Evolutionary conservation across 257 asterid species (phyloP).

Genomic region (Solanum clarkiae): DNA sequence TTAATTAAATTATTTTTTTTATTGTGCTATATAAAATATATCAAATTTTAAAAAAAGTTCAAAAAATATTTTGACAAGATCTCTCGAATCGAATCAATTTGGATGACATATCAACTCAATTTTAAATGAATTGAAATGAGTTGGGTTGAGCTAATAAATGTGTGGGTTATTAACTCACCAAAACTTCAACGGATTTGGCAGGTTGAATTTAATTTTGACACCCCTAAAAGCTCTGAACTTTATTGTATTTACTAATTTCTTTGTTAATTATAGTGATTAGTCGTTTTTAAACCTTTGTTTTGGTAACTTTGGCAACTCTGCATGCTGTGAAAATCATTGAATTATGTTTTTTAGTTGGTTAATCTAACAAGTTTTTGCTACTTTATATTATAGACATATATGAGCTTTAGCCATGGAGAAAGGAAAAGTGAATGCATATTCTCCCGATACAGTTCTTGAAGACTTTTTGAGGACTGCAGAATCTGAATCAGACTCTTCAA

Average conservation of each 20-base stretch:
- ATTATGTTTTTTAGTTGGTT: background rate
- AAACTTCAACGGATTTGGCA: too few relatives aligned
- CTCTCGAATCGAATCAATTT: too few relatives aligned
- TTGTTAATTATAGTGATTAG: background rate
- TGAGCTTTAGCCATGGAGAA: conserved; percentile 41
- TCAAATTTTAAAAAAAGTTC: too few relatives aligned
- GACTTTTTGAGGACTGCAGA: conserved; percentile 61
- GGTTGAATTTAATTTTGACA: too few relatives aligned
- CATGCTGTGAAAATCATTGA: background rate
- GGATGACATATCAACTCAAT: too few relatives aligned
- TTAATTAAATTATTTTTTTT: too few relatives aligned
- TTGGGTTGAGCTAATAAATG: too few relatives aligned
- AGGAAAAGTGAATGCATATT: conserved; percentile 31
- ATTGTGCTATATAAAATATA: too few relatives aligned
- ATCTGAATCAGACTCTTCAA: conserved; percentile 66
- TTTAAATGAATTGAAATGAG: too few relatives aligned
- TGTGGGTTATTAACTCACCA: too few relatives aligned
- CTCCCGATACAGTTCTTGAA: conserved; percentile 93
- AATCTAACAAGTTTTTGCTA: background rate
- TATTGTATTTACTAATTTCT: background rate
- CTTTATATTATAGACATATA: conserved; percentile 6
- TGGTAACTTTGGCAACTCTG: background rate
- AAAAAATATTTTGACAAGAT: too few relatives aligned
- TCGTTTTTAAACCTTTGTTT: background rate
- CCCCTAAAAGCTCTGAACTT: background rate